Percentiles rank a stretch among this genome's conserved stretches.
Conservation (phyloP, 1,139 yeast genomes). For the Lodderomyces jiufengensis region DNA sequence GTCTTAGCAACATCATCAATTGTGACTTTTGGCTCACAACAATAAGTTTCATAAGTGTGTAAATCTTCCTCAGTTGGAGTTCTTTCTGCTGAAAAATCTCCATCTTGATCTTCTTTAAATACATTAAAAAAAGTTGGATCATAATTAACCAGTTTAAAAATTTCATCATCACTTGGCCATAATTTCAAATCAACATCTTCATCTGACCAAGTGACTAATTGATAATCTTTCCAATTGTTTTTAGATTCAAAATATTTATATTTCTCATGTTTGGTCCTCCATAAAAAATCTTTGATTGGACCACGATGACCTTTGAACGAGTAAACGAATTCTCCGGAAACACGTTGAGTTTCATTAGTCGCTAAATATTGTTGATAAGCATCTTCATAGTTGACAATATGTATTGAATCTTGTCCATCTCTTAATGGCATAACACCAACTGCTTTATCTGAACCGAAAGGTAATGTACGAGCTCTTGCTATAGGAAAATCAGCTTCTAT, state of each 20-base stretch:
- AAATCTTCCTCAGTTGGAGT: constrained; percentile 8
- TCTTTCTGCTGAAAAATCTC: constrained; percentile 12
- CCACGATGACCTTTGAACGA: constrained; percentile 79
- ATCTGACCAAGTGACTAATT: constrained; percentile 89
- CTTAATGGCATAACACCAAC: constrained; percentile 88
- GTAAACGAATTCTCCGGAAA: constrained; percentile 44
- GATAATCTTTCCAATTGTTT: constrained; percentile 73
- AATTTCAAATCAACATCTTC: constrained; percentile 74
- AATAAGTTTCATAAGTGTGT: constrained; percentile 33
- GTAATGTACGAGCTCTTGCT: constrained; percentile 81
- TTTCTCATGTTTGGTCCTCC: constrained; percentile 60
- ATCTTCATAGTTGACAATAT: constrained; percentile 54
- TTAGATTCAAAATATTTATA: constrained; percentile 38
- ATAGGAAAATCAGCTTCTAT: constrained; percentile 79
- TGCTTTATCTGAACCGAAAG: constrained; percentile 75
- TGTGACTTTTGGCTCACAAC: constrained; percentile 38
- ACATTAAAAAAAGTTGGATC: constrained; percentile 37
- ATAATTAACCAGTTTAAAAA: constrained; percentile 59
- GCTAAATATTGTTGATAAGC: constrained; percentile 39
- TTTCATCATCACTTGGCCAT: constrained; percentile 69
- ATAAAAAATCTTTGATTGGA: constrained; percentile 80
- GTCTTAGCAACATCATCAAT: constrained; percentile 32
- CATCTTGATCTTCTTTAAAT: constrained; percentile 22
- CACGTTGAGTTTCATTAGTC: constrained; percentile 26
- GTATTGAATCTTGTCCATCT: constrained; percentile 78